Evolutionary conservation across 2,329 filamentous ascomycete species (phyloP).

Genomic region (Mycosphaerella sp.): DNA sequence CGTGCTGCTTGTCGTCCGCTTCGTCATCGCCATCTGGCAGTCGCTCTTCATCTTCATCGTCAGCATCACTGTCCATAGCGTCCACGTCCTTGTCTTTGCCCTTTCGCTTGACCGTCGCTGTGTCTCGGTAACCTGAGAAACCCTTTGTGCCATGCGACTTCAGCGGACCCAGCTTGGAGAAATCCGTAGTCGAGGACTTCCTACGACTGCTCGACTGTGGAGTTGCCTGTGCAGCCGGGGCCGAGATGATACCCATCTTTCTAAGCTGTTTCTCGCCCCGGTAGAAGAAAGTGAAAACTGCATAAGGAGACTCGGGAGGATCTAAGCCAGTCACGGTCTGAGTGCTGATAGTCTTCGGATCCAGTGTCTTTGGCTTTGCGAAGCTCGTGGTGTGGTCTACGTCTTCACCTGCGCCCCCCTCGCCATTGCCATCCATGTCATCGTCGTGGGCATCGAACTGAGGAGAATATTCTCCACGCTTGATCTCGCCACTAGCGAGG

Average conservation of each 20-base stretch:
- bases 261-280: constrained; percentile 89
- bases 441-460: constrained; percentile 97
- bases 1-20: constrained; percentile 55
- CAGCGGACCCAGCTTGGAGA: constrained; percentile 75
- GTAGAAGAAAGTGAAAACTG: constrained; percentile 96
- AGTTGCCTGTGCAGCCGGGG: constrained; percentile 54
- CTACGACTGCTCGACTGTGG: constrained; percentile 60
- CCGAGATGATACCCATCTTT: constrained; percentile 85
- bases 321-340: constrained; percentile 99
- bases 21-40: constrained; percentile 57
- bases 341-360: constrained; percentile 95
- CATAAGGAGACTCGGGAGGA: constrained; percentile 91
- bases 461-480: constrained; percentile 94
- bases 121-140: constrained; percentile 71
- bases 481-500: constrained; percentile 91
- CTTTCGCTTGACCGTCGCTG: constrained; percentile 49
- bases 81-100: constrained; percentile 50
- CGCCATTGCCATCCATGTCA: constrained; percentile 55
- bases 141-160: constrained; percentile 84
- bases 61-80: constrained; percentile 69
- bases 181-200: constrained; percentile 76
- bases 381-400: constrained; percentile 97
- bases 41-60: constrained; percentile 57
- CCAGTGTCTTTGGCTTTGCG: constrained; percentile 89
- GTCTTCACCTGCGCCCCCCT: constrained; percentile 65